Conservation (phyloP, 805 yeast species). For the Saccharomycopsis selenospora region DNA sequence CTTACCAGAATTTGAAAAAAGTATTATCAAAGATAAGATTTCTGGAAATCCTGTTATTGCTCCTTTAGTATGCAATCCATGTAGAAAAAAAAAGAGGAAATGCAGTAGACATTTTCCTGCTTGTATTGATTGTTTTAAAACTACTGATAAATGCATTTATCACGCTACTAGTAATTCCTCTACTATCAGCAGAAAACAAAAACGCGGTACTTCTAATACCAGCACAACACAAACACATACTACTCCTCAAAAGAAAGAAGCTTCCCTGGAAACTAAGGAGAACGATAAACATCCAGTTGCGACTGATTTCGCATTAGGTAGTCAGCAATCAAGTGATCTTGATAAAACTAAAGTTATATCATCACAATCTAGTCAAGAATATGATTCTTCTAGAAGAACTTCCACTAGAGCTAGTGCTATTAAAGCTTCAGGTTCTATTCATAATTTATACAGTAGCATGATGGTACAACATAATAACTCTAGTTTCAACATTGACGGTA, state of each 20-base stretch:
- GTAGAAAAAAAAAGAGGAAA: not conserved
- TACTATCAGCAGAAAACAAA: too few relatives aligned
- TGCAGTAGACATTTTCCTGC: not conserved
- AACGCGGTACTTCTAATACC: too few relatives aligned
- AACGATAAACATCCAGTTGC: not conserved
- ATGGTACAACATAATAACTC: too few relatives aligned
- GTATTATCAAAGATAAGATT: not conserved
- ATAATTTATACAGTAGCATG: not conserved
- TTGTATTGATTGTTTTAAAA: not conserved
- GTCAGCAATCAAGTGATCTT: not conserved
- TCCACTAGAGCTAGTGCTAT: conserved; percentile 1
- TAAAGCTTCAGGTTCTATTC: conserved; percentile 2
- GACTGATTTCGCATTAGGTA: not conserved
- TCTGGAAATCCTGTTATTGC: not conserved
- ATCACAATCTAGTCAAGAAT: not conserved
- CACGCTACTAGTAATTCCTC: too few relatives aligned
- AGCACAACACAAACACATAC: too few relatives aligned
- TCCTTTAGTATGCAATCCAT: not conserved
- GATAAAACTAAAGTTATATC: not conserved
- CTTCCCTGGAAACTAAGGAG: not conserved
- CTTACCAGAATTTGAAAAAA: not conserved
- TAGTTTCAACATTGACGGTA: too few relatives aligned
- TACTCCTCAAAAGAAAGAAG: not conserved
- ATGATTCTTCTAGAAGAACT: not conserved
- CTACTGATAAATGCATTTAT: not conserved